These are phyloP conservation scores for Pythium plurisporium DNA, from an alignment of 352 stramenopile genomes.

Conservation along the genomic window DNA sequence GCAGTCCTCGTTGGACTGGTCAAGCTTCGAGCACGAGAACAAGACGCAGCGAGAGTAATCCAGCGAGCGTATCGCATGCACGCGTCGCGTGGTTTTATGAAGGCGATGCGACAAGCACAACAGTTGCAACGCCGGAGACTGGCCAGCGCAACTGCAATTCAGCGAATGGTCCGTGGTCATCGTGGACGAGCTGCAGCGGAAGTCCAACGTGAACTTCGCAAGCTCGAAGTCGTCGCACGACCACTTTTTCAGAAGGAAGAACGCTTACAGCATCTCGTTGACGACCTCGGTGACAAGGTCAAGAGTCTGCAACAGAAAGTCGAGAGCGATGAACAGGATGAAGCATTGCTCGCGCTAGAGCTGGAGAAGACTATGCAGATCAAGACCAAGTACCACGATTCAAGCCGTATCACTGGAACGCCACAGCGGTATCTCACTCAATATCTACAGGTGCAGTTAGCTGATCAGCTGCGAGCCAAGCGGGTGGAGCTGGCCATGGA, in stretches of 20 bases:
- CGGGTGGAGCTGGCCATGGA: constrained; percentile 62
- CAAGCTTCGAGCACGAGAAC: constrained; percentile 55
- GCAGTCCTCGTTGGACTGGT: constrained; percentile 66
- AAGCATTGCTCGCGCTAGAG: constrained; percentile 53
- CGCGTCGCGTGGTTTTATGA: constrained; percentile 53
- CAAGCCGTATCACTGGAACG: constrained; percentile 78
- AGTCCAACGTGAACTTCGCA: constrained; percentile 65
- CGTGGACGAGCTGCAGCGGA: constrained; percentile 64
- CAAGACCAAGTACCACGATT: constrained; percentile 85
- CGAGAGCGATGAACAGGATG: constrained; percentile 41
- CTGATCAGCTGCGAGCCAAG: constrained; percentile 75
- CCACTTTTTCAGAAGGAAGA: constrained; percentile 64
- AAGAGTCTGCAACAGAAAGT: constrained; percentile 35
- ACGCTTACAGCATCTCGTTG: constrained; percentile 34
- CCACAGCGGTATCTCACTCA: constrained; percentile 91
- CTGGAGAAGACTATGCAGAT: constrained; percentile 82
- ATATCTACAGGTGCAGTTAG: constrained; percentile 89
- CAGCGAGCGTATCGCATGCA: constrained; percentile 62
- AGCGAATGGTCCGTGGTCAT: constrained; percentile 77
- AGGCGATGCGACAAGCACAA: constrained; percentile 50
- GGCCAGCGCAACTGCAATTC: constrained; percentile 51
- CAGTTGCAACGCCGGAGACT: constrained; percentile 37
- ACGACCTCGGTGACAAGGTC: constrained; percentile 51
- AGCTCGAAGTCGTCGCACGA: constrained; percentile 66
- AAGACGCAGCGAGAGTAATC: constrained; percentile 51